These are phyloP conservation scores for Clarireedia monteithiana DNA, from an alignment of 2,329 filamentous ascomycete genomes.

Conservation along the genomic window DNA sequence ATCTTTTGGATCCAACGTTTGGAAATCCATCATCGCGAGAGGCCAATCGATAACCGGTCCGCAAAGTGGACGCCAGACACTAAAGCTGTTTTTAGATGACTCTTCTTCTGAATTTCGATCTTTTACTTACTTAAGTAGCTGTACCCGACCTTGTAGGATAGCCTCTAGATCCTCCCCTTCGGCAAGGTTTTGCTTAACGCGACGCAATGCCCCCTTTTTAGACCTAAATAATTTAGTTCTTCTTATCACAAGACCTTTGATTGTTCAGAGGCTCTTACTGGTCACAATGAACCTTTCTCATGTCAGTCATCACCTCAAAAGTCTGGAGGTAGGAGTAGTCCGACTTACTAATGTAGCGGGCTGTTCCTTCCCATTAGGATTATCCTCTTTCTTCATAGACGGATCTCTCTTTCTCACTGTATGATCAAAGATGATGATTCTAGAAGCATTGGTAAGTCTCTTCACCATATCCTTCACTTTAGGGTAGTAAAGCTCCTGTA, in stretches of 20 bases:
- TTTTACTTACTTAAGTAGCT: constrained; percentile 5
- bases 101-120: neutral
- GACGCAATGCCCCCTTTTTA: neutral
- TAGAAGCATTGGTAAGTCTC: neutral
- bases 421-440: constrained; percentile 10
- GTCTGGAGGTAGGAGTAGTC: too few species aligned
- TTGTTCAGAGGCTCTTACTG: constrained; percentile 2
- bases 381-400: neutral
- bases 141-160: constrained; percentile 1
- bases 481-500: constrained; percentile 7
- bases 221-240: neutral
- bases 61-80: constrained; percentile 11
- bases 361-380: constrained; percentile 7
- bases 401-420: neutral
- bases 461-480: constrained; percentile 3
- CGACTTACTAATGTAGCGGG: constrained; percentile 6
- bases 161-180: neutral
- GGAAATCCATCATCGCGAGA: constrained; percentile 10
- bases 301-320: neutral
- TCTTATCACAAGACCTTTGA: neutral
- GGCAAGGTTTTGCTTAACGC: constrained; percentile 1
- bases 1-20: neutral
- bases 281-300: constrained; percentile 7
- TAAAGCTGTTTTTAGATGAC: neutral
- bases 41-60: constrained; percentile 11